phyloP scores from a whole-genome alignment of 2,329 filamentous ascomycete genomes.

The Clarireedia sp. region DNA sequence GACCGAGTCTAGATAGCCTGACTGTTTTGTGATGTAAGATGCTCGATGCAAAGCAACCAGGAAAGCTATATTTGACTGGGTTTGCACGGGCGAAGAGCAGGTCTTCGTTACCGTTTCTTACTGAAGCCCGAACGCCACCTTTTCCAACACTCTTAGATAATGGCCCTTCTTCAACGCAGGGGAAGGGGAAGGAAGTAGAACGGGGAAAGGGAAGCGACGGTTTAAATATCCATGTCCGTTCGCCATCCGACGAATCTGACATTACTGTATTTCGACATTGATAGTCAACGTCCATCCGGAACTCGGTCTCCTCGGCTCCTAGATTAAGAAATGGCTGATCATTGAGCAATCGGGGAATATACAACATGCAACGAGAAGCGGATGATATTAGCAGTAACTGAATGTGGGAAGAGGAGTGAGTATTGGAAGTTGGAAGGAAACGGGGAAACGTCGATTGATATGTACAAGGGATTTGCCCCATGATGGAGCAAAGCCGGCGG shows the following conservation, averaged over 20 bases:
- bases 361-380: constrained; percentile 1
- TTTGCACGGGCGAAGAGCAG: constrained; percentile 1
- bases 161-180: constrained; percentile 4
- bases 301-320: neutral
- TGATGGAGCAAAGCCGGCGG: neutral
- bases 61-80: neutral
- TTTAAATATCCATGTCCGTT: constrained; percentile 1
- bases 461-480: neutral
- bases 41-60: neutral
- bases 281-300: neutral
- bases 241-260: neutral
- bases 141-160: neutral
- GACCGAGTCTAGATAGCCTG: neutral
- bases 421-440: neutral
- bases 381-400: neutral
- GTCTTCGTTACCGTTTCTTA: constrained; percentile 3
- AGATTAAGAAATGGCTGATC: neutral
- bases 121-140: neutral
- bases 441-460: neutral
- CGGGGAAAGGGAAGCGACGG: neutral
- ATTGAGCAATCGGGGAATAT: neutral
- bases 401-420: neutral
- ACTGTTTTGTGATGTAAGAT: neutral
- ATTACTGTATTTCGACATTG: neutral
- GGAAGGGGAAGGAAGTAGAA: neutral